Evolutionary conservation across 495 filamentous ascomycete genomes (phyloP), one percentile per base, ranked within the genome.

Genomic region (Xylaria sp.): DNA sequence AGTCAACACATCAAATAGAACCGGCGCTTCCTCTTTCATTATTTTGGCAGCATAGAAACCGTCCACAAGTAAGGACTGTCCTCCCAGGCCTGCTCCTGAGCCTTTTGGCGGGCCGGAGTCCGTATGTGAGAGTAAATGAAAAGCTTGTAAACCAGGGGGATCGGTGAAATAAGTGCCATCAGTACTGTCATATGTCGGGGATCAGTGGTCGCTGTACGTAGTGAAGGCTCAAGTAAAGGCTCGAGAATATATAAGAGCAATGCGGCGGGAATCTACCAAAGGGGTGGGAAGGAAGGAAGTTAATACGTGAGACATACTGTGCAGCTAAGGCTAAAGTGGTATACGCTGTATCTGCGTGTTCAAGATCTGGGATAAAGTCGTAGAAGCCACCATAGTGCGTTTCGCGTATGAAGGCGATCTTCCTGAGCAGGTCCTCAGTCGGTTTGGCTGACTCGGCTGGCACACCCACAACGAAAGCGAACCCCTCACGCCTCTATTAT

Each of bases 301-400:
- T 1, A 33, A 21, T 33, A 17, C 3, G 5, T 5, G 17, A 21
- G 31, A 69, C 67, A 0, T 69, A 69, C 67, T 98, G 95, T 9
- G 90, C 89, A 31, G 85, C 85, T 0, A 98, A 85, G 8, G 88
- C 87, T 63, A 95, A 83, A 69, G 87, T 91, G 17, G 95, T 97
- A 80, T 97, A 98, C n/a, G 95, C 95, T 6, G 91, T 97, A 76
- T 98, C 95, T 77, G 93, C 95, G 76, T 88, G 91, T 29, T 92
- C 88, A 21, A 97, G 87, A 78, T 97, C 93, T 40, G 95, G 89
- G 1, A 91, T 95, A 79, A 98, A 97, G 80, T 97, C 93, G 86
- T 94, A 98, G 82, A 98, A 97, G 33, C 92, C 94, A 72, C 93
- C 95, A 77, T 98, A 98, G 77, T 98, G 95, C 0, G 95, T 98